Evolutionary conservation across 2,329 filamentous ascomycete genomes (phyloP).

Genomic region (Ceratocystis huliohia): DNA sequence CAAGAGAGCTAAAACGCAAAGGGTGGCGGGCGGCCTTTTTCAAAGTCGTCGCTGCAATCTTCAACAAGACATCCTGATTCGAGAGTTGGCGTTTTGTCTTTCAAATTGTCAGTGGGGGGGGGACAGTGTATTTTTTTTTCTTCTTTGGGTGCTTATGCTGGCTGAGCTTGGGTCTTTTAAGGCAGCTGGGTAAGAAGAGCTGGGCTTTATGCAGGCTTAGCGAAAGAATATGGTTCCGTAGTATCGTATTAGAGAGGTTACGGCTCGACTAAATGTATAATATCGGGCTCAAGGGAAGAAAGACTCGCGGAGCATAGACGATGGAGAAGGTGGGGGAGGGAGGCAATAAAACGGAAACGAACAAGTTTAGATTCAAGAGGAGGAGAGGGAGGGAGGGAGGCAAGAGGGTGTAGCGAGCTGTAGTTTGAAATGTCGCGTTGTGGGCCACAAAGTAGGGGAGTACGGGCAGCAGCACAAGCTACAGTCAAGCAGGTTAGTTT

Average conservation of each 20-base stretch:
- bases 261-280: not conserved
- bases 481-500: not conserved
- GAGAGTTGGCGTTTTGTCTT: not conserved
- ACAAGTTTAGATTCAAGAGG: constrained; percentile 10
- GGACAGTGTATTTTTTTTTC: not conserved
- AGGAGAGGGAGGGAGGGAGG: not conserved
- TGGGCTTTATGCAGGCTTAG: not conserved
- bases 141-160: not conserved
- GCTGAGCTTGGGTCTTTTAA: not conserved
- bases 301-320: not conserved
- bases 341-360: constrained; percentile 9
- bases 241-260: not conserved
- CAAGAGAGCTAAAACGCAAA: not conserved
- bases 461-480: not conserved
- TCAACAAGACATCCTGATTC: constrained; percentile 1
- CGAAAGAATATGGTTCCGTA: too few species aligned
- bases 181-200: not conserved
- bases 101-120: not conserved
- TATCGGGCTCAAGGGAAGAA: not conserved
- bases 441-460: not conserved
- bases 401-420: not conserved
- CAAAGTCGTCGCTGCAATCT: not conserved
- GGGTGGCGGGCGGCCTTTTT: not conserved
- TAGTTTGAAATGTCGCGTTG: not conserved
- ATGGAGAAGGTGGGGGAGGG: not conserved